Conservation (phyloP, 345 rosid species). For the Bruguiera parviflora region DNA sequence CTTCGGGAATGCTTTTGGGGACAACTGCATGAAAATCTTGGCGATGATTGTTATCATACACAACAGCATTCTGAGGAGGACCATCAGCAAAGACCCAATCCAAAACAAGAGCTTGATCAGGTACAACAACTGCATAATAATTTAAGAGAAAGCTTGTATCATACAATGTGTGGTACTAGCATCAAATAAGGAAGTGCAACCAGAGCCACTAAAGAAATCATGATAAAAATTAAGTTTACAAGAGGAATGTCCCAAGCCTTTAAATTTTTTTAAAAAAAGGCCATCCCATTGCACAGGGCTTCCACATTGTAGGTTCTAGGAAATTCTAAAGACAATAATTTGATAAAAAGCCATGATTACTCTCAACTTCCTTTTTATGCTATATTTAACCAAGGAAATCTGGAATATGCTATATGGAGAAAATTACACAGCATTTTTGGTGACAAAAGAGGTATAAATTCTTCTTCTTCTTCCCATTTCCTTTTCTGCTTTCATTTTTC, state of each 20-base stretch:
- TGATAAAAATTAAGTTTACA: background rate
- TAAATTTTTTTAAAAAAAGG: background rate
- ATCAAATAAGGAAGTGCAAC: too few relatives aligned
- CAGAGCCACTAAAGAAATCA: background rate
- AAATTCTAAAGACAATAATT: too few relatives aligned
- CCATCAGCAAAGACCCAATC: constrained; percentile 97
- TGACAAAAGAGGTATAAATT: too few relatives aligned
- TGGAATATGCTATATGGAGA: too few relatives aligned
- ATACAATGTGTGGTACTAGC: background rate
- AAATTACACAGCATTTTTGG: too few relatives aligned
- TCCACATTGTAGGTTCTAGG: too few relatives aligned
- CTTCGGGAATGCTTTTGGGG: constrained; percentile 46
- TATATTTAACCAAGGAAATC: too few relatives aligned
- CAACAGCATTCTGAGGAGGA: constrained; percentile 57
- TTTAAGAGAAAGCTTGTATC: background rate
- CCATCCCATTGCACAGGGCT: too few relatives aligned
- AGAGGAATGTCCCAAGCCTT: background rate
- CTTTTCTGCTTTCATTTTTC: too few relatives aligned
- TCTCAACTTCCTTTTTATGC: background rate
- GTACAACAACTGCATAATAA: constrained; percentile 58
- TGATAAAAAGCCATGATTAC: background rate
- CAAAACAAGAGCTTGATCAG: constrained; percentile 57
- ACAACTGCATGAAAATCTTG: constrained; percentile 80
- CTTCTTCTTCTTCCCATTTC: too few relatives aligned
- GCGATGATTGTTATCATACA: constrained; percentile 65